Conservation (phyloP, 2,329 filamentous ascomycete genomes). For the Ambrosiella cleistominuta region DNA sequence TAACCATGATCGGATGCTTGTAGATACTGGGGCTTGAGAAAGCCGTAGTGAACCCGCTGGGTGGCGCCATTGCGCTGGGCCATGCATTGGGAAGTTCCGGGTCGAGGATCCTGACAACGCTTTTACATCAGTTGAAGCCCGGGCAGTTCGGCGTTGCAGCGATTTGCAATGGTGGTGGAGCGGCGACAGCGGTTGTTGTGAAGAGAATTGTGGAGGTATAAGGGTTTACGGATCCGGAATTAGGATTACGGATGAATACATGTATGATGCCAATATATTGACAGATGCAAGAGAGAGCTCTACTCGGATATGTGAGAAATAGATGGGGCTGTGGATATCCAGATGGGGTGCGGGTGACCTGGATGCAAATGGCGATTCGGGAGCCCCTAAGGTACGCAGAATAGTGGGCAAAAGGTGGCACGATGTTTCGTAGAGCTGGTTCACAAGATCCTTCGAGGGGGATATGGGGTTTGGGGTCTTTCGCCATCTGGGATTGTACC, state of each 20-base stretch:
- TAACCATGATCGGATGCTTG: neutral
- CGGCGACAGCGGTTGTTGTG: constrained; percentile 78
- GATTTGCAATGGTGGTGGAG: constrained; percentile 93
- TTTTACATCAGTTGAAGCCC: constrained; percentile 78
- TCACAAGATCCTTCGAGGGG: neutral
- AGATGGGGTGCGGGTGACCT: no score
- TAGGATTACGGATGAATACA: no score
- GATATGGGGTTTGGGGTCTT: no score
- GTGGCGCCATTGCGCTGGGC: constrained; percentile 80
- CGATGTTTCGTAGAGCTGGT: neutral
- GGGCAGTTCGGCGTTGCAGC: constrained; percentile 91
- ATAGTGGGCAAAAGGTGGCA: neutral
- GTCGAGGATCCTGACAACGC: constrained; percentile 72
- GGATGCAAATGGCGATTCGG: neutral
- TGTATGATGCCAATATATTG: neutral
- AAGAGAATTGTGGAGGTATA: constrained; percentile 53
- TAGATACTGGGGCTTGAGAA: constrained; percentile 64
- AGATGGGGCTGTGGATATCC: no score
- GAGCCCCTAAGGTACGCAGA: neutral
- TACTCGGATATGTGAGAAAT: no score
- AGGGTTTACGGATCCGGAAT: constrained; percentile 1
- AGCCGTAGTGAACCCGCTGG: constrained; percentile 70
- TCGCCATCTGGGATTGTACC: no score
- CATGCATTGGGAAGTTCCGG: constrained; percentile 90
- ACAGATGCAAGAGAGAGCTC: neutral